phyloP scores from a whole-genome alignment of 1,139 yeast species.

The Pichia sp. region DNA sequence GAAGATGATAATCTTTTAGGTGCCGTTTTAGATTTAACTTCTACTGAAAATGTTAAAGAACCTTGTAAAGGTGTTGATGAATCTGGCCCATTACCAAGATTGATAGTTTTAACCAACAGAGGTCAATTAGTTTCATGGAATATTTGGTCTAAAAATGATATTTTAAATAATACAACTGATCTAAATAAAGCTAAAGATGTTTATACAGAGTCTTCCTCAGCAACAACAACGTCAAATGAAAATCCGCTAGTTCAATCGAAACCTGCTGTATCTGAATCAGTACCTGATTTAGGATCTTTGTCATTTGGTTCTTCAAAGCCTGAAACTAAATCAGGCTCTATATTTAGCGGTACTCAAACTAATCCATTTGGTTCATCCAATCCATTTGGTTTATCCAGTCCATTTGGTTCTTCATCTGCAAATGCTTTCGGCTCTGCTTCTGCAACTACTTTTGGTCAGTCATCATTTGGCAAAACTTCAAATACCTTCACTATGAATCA shows the following conservation, averaged over 20 bases:
- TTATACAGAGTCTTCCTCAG: neutral
- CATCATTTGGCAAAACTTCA: neutral
- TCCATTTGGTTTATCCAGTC: conserved; percentile 3
- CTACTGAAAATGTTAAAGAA: conserved; percentile 38
- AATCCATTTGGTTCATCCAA: conserved; percentile 15
- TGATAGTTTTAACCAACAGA: conserved; percentile 55
- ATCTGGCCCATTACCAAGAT: conserved; percentile 54
- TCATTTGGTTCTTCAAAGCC: conserved; percentile 5
- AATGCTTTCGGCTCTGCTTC: conserved; percentile 7
- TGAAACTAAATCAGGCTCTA: neutral
- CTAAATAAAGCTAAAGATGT: conserved; percentile 13
- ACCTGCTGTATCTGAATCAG: neutral
- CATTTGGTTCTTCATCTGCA: conserved; percentile 5
- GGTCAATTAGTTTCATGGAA: conserved; percentile 65
- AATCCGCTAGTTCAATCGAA: neutral
- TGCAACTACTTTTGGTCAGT: conserved; percentile 6
- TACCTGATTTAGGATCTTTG: neutral
- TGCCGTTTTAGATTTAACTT: conserved; percentile 50
- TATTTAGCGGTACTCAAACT: conserved; percentile 8
- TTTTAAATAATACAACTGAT: conserved; percentile 31
- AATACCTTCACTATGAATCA: no score
- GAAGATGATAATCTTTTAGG: conserved; percentile 73
- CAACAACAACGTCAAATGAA: neutral
- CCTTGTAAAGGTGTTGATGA: conserved; percentile 57
- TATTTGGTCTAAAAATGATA: conserved; percentile 46